Evolutionary conservation across 805 yeast genomes (phyloP).

Genomic region (Dipodascopsis tothii): DNA sequence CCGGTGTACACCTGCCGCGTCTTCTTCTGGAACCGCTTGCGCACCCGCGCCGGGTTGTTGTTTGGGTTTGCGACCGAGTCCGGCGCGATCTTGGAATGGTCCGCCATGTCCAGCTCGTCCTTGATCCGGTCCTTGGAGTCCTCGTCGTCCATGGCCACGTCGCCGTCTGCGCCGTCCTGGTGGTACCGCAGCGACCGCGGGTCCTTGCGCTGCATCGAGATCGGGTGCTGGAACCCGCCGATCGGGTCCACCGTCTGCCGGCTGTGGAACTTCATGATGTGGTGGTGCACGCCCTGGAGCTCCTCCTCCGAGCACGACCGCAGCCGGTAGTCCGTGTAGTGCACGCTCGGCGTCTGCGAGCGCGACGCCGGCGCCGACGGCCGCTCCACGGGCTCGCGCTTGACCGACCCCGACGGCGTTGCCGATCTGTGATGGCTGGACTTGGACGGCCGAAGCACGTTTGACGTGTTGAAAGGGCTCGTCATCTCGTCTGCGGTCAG

Average conservation of each 20-base stretch:
- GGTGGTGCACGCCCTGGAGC: constrained; percentile 47
- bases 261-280: constrained; percentile 72
- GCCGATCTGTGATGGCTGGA: too few relatives aligned
- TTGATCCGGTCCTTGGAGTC: constrained; percentile 1
- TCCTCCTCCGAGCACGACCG: constrained; percentile 69
- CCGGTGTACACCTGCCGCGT: constrained; percentile 76
- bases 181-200: constrained; percentile 87
- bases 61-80: too few relatives aligned
- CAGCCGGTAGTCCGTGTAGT: constrained; percentile 46
- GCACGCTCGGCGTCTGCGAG: background rate
- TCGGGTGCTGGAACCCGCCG: constrained; percentile 68
- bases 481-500: background rate
- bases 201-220: constrained; percentile 85
- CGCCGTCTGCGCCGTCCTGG: constrained; percentile 33
- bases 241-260: constrained; percentile 64
- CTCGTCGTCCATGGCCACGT: constrained; percentile 17
- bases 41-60: background rate
- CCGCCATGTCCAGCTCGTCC: background rate
- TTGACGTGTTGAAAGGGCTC: background rate
- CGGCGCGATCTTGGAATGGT: background rate
- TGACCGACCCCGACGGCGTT: background rate
- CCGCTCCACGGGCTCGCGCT: background rate
- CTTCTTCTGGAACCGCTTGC: constrained; percentile 53
- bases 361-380: background rate
- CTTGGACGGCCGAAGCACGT: background rate